These are phyloP conservation scores for Naganishia liquefaciens DNA, from an alignment of 1,284 basidiomycete species.

Conservation along the genomic window DNA sequence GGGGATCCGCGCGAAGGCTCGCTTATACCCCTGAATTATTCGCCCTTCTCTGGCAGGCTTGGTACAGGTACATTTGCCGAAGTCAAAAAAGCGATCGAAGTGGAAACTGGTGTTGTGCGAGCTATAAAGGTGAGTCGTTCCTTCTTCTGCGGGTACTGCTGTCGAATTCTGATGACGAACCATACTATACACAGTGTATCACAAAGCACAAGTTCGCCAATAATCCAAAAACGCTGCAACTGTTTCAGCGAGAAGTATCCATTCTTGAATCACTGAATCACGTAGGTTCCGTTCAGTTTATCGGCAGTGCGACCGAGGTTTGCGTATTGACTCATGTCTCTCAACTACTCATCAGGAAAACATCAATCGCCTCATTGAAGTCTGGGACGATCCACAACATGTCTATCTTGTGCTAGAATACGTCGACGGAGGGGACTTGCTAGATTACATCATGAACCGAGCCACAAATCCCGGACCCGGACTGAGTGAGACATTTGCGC, in stretches of 20 bases:
- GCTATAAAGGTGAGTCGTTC: constrained; percentile 51
- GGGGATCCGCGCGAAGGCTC: not conserved
- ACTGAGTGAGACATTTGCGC: constrained; percentile 58
- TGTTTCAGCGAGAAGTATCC: constrained; percentile 72
- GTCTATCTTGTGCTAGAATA: constrained; percentile 62
- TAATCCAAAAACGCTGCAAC: constrained; percentile 56
- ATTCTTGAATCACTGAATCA: constrained; percentile 76
- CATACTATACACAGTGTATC: constrained; percentile 43
- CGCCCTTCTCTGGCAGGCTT: constrained; percentile 38
- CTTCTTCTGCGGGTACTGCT: constrained; percentile 49
- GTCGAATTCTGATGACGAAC: constrained; percentile 59
- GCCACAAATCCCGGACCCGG: constrained; percentile 54
- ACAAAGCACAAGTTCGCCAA: constrained; percentile 53
- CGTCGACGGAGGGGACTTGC: constrained; percentile 82
- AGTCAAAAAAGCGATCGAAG: constrained; percentile 51
- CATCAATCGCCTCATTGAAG: constrained; percentile 77
- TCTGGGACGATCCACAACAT: constrained; percentile 67
- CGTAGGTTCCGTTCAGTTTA: constrained; percentile 43
- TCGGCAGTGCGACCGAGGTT: not conserved
- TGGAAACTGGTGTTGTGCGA: constrained; percentile 48
- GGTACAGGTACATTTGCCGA: constrained; percentile 54
- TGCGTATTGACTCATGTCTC: not conserved
- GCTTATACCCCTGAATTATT: constrained; percentile 9
- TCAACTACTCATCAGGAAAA: constrained; percentile 58
- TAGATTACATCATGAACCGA: constrained; percentile 69